A percentile compares a stretch with the other conserved stretches of the same genome.
phyloP scores from a whole-genome alignment of 1,284 basidiomycete genomes.

The Sporisorium graminicola region DNA sequence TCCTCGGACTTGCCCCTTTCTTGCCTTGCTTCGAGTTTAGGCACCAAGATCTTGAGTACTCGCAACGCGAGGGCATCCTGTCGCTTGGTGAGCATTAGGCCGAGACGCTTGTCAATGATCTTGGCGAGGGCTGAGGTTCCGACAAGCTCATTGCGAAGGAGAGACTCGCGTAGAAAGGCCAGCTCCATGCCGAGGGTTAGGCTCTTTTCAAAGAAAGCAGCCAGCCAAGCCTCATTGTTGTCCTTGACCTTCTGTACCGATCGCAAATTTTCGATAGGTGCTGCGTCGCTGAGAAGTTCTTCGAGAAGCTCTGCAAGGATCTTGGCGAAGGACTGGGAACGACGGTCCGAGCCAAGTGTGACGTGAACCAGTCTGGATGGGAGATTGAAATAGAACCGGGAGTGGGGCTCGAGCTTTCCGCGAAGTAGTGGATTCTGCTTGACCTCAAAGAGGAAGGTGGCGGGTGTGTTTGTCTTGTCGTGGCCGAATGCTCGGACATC shows the following conservation, averaged over 20 bases:
- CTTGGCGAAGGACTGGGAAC: neutral
- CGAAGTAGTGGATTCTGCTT: slow-evolving; percentile 20
- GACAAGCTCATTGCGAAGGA: slow-evolving; percentile 35
- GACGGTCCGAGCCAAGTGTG: slow-evolving; percentile 1
- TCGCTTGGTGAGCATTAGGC: neutral
- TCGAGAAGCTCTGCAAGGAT: neutral
- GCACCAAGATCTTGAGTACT: slow-evolving; percentile 17
- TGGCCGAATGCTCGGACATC: slow-evolving; percentile 12
- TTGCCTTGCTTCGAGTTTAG: slow-evolving; percentile 31
- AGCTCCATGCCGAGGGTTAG: slow-evolving; percentile 18
- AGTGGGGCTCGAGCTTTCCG: neutral
- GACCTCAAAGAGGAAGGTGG: slow-evolving; percentile 22
- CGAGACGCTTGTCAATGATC: neutral
- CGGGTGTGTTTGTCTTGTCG: neutral
- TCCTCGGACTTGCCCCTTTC: slow-evolving; percentile 24
- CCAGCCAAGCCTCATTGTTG: slow-evolving; percentile 5
- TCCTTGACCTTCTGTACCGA: slow-evolving; percentile 8
- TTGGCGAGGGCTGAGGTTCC: slow-evolving; percentile 14
- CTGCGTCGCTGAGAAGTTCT: slow-evolving; percentile 3
- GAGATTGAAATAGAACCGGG: slow-evolving; percentile 9
- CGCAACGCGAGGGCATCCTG: slow-evolving; percentile 15
- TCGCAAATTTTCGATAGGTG: neutral
- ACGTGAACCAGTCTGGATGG: slow-evolving; percentile 13
- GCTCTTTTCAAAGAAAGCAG: slow-evolving; percentile 24
- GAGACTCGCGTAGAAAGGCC: slow-evolving; percentile 32